A percentile compares a stretch with the other conserved stretches of the same genome.
Conservation (phyloP, 2,329 filamentous ascomycete genomes). For the Colletotrichum shisoi region DNA sequence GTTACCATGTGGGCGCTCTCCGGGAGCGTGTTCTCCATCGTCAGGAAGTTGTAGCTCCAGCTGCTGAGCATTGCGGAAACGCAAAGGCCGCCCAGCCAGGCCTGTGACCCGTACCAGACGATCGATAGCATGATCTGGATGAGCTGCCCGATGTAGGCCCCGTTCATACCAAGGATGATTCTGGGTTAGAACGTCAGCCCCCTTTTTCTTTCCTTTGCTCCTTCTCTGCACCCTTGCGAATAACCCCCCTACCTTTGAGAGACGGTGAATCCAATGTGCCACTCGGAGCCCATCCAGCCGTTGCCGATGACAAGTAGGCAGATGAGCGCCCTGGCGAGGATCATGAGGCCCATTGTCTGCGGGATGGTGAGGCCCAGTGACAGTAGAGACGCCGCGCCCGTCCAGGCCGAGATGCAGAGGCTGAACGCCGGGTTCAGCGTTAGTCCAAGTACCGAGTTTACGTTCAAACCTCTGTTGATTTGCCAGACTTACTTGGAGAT, state of each 20-base stretch:
- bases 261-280: conserved; percentile 51
- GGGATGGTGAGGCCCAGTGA: conserved; percentile 41
- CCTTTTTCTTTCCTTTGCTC: neutral
- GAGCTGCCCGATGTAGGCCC: conserved; percentile 51
- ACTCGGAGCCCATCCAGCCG: conserved; percentile 41
- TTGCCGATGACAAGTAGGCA: conserved; percentile 42
- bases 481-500: conserved; percentile 39
- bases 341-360: conserved; percentile 41
- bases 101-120: conserved; percentile 52
- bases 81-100: conserved; percentile 42
- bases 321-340: conserved; percentile 39
- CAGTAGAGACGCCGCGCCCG: conserved; percentile 35
- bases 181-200: neutral
- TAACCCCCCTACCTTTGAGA: conserved; percentile 47
- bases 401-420: conserved; percentile 40
- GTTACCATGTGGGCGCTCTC: conserved; percentile 50
- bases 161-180: conserved; percentile 49
- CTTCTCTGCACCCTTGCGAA: conserved; percentile 28
- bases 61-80: conserved; percentile 53
- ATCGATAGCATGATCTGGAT: conserved; percentile 52
- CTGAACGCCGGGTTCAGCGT: neutral
- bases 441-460: too few relatives aligned
- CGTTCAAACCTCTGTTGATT: neutral
- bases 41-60: conserved; percentile 56
- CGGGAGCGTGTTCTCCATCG: conserved; percentile 56